Evolutionary conservation across 306 rosid species (phyloP), one percentile per base, ranked within the genome.

Genomic region (Prunus salicina): DNA sequence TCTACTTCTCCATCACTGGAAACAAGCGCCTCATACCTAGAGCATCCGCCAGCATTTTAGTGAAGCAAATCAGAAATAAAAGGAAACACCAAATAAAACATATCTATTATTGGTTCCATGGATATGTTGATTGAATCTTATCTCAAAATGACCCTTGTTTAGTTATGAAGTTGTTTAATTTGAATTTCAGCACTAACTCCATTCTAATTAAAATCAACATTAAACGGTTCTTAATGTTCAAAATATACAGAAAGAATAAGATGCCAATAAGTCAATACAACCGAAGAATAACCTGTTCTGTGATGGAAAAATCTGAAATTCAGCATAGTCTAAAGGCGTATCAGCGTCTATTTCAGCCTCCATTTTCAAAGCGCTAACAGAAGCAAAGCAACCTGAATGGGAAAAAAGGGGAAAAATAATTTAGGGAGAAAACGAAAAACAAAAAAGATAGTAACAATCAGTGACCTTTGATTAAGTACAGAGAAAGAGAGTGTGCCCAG

Each of bases 21-120:
- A 72, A 85, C 84, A 69, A 84, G 83, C 69, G 83, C 92, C 77
- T 95, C 96, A 38, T 92, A 95, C 86, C 97, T 95, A 77, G 45
- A 76, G 30, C 82, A 41, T 56, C 20, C 58, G 43, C 69, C 73
- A 22, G n/a, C 60, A 60, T 6, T 15, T 46, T 25, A 60, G 47
- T 11, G 45, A 58, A 73, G 25, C 56, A 22, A 25, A 74, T 49
- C 8, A 10, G 15, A 41, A 73, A 61, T 3, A 32, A 20, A 53
- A 62, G 52, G 25, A 60, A 24, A 25, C 27, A 16, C 19, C 43
- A 7, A 41, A 38, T 3, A 45, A 20, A 8, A 72, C 65, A 56
- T 32, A 30, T 20, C 30, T 43, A 55, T 60, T 2, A 60, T 14
- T 20, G n/a, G 55, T 45, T 15, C 30, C 43, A 69, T 1, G 20